A percentile compares a stretch with the other conserved stretches of the same genome.
These are phyloP conservation scores for Aureobasidium sp. DNA, from an alignment of 2,329 filamentous ascomycete genomes.

Conservation along the genomic window DNA sequence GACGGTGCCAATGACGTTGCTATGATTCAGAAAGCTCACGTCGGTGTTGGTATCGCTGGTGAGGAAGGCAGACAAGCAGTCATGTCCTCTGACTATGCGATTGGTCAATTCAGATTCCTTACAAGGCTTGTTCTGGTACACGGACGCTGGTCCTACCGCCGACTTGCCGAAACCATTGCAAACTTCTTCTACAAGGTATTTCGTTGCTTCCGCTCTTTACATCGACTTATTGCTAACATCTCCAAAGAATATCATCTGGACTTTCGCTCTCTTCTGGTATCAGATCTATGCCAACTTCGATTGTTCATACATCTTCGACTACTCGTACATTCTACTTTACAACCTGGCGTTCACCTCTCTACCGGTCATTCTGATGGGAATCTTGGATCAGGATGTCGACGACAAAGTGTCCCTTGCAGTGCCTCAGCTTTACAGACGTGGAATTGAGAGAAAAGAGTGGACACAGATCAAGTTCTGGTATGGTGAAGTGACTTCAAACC, in stretches of 20 bases:
- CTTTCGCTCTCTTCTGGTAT: slow-evolving; percentile 94
- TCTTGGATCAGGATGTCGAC: slow-evolving; percentile 93
- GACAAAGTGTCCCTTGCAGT: slow-evolving; percentile 91
- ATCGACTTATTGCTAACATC: background rate
- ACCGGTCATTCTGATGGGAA: slow-evolving; percentile 89
- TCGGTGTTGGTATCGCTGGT: slow-evolving; percentile 92
- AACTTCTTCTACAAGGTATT: slow-evolving; percentile 98
- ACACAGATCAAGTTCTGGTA: slow-evolving; percentile 95
- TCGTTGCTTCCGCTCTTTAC: background rate
- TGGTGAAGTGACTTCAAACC: slow-evolving; percentile 24
- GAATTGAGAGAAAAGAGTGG: slow-evolving; percentile 95
- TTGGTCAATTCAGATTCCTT: slow-evolving; percentile 87
- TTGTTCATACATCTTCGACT: slow-evolving; percentile 94
- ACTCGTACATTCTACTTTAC: slow-evolving; percentile 94
- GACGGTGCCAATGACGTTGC: slow-evolving; percentile 94
- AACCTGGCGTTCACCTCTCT: slow-evolving; percentile 95
- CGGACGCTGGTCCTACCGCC: slow-evolving; percentile 91
- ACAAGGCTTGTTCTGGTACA: slow-evolving; percentile 81
- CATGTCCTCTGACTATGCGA: slow-evolving; percentile 94
- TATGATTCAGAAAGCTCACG: slow-evolving; percentile 96
- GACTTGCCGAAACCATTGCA: slow-evolving; percentile 84
- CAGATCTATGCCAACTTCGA: slow-evolving; percentile 94
- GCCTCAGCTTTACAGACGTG: slow-evolving; percentile 87
- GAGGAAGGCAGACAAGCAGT: slow-evolving; percentile 86
- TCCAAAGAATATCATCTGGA: slow-evolving; percentile 85